Conservation (phyloP, 192 early-diverging fungal species). For the Backusella sp. region DNA sequence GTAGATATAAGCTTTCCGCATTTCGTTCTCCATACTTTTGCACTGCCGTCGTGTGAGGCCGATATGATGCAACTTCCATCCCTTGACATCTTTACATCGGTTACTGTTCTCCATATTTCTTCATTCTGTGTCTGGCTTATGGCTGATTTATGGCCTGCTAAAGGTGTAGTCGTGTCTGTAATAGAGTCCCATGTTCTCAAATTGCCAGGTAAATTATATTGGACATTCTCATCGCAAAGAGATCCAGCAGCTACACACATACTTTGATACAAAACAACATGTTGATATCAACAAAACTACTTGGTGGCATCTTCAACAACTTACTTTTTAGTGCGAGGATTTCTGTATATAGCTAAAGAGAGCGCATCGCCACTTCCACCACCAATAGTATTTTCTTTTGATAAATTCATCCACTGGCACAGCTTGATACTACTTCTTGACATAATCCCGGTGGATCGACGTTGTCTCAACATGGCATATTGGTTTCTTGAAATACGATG, state of each 20-base stretch:
- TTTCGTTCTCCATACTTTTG: conserved; percentile 12
- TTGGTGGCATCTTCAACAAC: background rate
- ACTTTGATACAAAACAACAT: background rate
- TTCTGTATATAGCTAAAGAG: conserved; percentile 8
- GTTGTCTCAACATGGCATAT: background rate
- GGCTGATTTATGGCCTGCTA: conserved; percentile 6
- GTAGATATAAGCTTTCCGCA: conserved; percentile 5
- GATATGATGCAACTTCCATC: conserved; percentile 5
- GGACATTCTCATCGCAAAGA: conserved; percentile 16
- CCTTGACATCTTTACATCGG: conserved; percentile 18
- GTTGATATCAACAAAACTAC: background rate
- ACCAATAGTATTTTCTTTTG: background rate
- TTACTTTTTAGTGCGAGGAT: background rate
- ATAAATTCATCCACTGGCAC: conserved; percentile 3
- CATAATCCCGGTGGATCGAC: background rate
- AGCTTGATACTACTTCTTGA: background rate
- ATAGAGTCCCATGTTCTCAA: conserved; percentile 11
- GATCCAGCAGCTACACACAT: conserved; percentile 12
- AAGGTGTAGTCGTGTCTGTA: background rate
- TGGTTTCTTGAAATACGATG: background rate
- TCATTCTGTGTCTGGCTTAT: background rate
- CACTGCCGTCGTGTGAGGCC: conserved; percentile 8
- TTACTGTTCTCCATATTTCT: conserved; percentile 18
- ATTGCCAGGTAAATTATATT: conserved; percentile 27
- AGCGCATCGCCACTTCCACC: conserved; percentile 28